Base-by-base conservation (phyloP, 2,329 filamentous ascomycete genomes). In the Pyrenochaeta sp. region DNA sequence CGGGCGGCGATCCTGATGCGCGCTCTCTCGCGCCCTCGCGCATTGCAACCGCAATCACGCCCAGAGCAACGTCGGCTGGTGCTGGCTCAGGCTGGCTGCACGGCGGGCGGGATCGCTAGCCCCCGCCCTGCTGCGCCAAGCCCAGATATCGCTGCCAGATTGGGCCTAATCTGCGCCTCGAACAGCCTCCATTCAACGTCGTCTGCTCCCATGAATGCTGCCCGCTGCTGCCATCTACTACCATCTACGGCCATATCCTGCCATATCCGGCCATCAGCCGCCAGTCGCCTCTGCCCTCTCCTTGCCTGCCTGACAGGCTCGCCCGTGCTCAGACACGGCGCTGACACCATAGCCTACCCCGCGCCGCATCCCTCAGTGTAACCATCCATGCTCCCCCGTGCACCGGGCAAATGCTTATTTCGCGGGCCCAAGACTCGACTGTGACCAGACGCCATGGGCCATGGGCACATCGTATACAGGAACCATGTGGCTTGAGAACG, bases 361-460 rank as follows among this genome's bases (percentile, higher is more conserved):
- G 41, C 58, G 46, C 37, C 28, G n/a, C 39, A 40, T 15, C 47
- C 44, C 21, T 29, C 41, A 48, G 51, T 61, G 61, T 55, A 54
- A 63, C 57, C 58, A 47, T 41, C 46, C 51, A 50, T 41, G 44
- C 46, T 38, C 31, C 45, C 44, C 51, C 40, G 22, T 49, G 40
- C 15, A 24, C 38, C 39, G 44, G 40, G 35, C 36, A 35, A 39
- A 54, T 49, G 55, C 52, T 53, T 54, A 47, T 46, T 52, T 35
- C 14, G 14, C 9, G 34, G 18, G 27, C n/a, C 48, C 34, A 48
- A 43, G 35, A 35, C 51, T 36, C 26, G 29, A 36, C n/a, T 13
- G 21, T 35, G 41, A 38, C 39, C 24, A 45, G 36, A 34, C 40
- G 42, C 39, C 40, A 27, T 27, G 46, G 42, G 42, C 39, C 40